Conservation (phyloP, 1,284 basidiomycete genomes). For the Austroboletus olivaceoglutinosus region DNA sequence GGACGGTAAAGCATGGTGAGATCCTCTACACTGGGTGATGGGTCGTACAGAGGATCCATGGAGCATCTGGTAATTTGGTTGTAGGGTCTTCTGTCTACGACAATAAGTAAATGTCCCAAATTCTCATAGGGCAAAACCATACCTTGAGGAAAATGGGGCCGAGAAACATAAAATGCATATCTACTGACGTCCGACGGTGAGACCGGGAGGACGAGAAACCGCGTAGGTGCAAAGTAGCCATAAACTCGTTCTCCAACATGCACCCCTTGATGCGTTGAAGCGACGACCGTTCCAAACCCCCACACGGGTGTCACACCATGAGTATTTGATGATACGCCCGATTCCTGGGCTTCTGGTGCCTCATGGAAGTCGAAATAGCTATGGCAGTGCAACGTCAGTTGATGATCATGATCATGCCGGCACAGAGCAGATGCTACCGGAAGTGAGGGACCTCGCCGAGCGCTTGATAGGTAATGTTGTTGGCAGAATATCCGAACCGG, state of each 20-base stretch:
- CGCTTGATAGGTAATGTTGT: slow-evolving; percentile 59
- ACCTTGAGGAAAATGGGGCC: slow-evolving; percentile 59
- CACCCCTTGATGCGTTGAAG: slow-evolving; percentile 48
- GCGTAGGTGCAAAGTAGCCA: slow-evolving; percentile 58
- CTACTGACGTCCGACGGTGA: slow-evolving; percentile 49
- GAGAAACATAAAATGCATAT: slow-evolving; percentile 51
- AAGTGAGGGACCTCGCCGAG: slow-evolving; percentile 64
- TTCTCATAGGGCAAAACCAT: slow-evolving; percentile 5
- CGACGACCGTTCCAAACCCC: slow-evolving; percentile 58
- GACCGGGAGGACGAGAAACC: slow-evolving; percentile 54
- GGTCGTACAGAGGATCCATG: slow-evolving; percentile 50
- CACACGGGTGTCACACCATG: slow-evolving; percentile 65
- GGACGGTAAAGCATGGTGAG: slow-evolving; percentile 65
- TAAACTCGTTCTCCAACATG: slow-evolving; percentile 55
- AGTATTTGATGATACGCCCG: slow-evolving; percentile 40
- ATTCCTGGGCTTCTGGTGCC: slow-evolving; percentile 37
- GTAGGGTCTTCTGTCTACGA: slow-evolving; percentile 58
- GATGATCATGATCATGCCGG: neutral
- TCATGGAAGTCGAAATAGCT: slow-evolving; percentile 67
- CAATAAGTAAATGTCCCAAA: neutral
- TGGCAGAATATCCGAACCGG: slow-evolving; percentile 63
- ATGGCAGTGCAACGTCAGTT: neutral
- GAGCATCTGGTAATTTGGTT: slow-evolving; percentile 61
- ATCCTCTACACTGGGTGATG: slow-evolving; percentile 48
- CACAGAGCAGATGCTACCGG: slow-evolving; percentile 37